phyloP scores from a whole-genome alignment of 148 eudicot genomes.

The Diospyros kaki region DNA sequence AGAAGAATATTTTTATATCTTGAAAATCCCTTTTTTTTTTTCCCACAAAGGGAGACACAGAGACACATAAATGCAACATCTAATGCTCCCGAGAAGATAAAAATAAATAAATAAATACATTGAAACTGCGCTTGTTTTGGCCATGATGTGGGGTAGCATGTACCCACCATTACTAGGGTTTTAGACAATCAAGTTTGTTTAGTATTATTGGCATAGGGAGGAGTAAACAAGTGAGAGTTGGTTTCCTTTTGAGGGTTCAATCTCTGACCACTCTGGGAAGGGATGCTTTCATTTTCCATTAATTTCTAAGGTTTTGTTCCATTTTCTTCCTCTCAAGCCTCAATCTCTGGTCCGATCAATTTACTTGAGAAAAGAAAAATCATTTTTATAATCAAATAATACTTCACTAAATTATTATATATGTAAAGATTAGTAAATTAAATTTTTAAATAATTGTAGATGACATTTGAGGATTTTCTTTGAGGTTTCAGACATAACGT shows the following conservation, averaged over 20 bases:
- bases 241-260: constrained; percentile 31
- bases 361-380: constrained; percentile 9
- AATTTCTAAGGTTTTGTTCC: constrained; percentile 13
- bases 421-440: too few relatives aligned
- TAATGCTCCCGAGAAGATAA: not conserved
- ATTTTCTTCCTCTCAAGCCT: too few relatives aligned
- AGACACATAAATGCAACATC: not conserved
- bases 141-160: constrained; percentile 16
- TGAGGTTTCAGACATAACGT: too few relatives aligned
- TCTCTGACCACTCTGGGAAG: constrained; percentile 25
- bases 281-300: not conserved
- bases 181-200: not conserved
- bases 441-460: too few relatives aligned
- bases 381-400: too few relatives aligned
- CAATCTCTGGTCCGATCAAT: constrained; percentile 34
- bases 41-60: not conserved
- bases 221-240: constrained; percentile 24
- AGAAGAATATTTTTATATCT: too few relatives aligned
- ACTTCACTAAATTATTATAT: too few relatives aligned
- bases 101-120: not conserved
- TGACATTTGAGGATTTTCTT: too few relatives aligned
- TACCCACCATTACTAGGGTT: constrained; percentile 11
- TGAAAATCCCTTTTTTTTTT: too few relatives aligned
- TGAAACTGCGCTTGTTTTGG: not conserved
- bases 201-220: constrained; percentile 14